phyloP scores from a whole-genome alignment of 2,329 filamentous ascomycete genomes.

The Cladorrhinum sp. region DNA sequence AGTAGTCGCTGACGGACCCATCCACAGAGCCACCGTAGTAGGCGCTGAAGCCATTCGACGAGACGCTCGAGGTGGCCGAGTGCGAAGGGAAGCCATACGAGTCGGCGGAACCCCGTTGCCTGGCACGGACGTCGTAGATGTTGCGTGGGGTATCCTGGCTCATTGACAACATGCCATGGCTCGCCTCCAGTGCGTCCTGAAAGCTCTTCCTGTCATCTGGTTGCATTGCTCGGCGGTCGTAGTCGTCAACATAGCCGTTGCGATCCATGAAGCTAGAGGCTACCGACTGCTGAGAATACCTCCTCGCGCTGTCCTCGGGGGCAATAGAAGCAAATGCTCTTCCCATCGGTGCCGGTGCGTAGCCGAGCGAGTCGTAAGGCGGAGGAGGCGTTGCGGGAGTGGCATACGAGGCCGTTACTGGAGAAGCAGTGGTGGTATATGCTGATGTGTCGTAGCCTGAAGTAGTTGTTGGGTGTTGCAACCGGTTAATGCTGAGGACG shows the following conservation, averaged over 20 bases:
- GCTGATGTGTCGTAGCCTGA: constrained; percentile 69
- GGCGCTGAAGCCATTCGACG: constrained; percentile 72
- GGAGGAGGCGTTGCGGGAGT: constrained; percentile 65
- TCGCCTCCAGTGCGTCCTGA: constrained; percentile 81
- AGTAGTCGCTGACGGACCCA: constrained; percentile 87
- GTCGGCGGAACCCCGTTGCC: constrained; percentile 70
- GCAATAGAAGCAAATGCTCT: constrained; percentile 54
- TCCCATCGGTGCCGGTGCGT: constrained; percentile 63
- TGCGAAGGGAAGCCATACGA: constrained; percentile 91
- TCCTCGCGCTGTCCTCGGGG: constrained; percentile 55
- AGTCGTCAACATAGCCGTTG: constrained; percentile 51
- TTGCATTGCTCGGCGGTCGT: constrained; percentile 37
- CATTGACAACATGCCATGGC: constrained; percentile 91
- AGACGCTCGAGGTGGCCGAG: constrained; percentile 86
- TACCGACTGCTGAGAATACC: constrained; percentile 78
- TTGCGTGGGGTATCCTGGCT: constrained; percentile 92
- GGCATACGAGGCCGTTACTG: constrained; percentile 63
- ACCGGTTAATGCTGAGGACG: constrained; percentile 65
- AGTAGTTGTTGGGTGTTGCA: constrained; percentile 53
- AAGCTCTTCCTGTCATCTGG: constrained; percentile 50
- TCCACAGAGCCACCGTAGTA: constrained; percentile 86
- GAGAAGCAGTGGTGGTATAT: constrained; percentile 65
- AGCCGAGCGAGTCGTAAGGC: constrained; percentile 74
- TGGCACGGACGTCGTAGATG: constrained; percentile 69
- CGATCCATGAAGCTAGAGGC: constrained; percentile 25